These are phyloP conservation scores for Scutellaria barbata DNA, from an alignment of 257 asterid genomes.

Conservation along the genomic window DNA sequence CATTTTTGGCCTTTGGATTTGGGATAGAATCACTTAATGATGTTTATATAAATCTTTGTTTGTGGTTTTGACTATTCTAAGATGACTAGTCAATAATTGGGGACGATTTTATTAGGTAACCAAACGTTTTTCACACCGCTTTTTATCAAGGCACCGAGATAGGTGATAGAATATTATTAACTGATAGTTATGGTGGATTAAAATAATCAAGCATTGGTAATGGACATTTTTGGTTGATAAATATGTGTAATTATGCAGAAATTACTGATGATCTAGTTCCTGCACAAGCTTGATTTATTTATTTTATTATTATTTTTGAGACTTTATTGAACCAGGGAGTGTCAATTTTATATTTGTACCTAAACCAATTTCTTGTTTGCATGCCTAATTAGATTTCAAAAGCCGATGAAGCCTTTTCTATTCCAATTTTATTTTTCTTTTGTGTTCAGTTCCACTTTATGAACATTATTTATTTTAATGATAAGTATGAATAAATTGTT, in stretches of 20 bases:
- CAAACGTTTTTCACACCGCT: not conserved
- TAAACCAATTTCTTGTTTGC: constrained; percentile 9
- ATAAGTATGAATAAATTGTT: not conserved
- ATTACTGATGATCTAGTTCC: too few species aligned
- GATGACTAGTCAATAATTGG: constrained; percentile 29
- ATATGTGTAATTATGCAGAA: too few species aligned
- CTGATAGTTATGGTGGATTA: too few species aligned
- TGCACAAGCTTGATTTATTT: too few species aligned
- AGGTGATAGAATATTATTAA: too few species aligned
- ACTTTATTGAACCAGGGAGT: not conserved
- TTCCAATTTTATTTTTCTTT: too few species aligned
- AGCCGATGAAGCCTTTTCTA: too few species aligned
- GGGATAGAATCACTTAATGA: not conserved
- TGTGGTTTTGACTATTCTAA: not conserved
- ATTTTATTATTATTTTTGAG: too few species aligned
- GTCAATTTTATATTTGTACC: constrained; percentile 8
- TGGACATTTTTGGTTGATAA: too few species aligned
- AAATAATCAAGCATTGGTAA: too few species aligned
- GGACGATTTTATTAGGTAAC: constrained; percentile 11
- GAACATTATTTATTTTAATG: not conserved
- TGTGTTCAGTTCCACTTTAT: not conserved
- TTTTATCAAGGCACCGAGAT: too few species aligned
- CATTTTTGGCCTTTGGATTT: constrained; percentile 26
- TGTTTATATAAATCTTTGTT: not conserved
- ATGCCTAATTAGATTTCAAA: too few species aligned